phyloP scores from a whole-genome alignment of 1,284 basidiomycete species.

The Fomitiporia mediterranea region DNA sequence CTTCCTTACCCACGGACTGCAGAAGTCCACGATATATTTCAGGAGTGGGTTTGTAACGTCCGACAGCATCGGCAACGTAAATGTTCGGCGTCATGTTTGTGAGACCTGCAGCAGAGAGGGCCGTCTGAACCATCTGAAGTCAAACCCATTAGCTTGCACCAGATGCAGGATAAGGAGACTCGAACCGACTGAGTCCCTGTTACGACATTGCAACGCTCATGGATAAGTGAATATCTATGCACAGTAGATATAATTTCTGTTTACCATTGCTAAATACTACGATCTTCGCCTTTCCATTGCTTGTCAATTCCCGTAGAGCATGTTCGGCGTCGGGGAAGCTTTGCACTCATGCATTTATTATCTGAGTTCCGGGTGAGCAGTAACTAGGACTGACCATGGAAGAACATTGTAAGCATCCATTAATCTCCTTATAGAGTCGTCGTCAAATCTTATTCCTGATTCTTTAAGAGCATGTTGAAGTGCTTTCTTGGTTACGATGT shows the following conservation, averaged over 20 bases:
- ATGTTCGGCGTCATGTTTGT: slow-evolving; percentile 16
- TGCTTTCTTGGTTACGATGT: slow-evolving; percentile 28
- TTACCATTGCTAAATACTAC: slow-evolving; percentile 32
- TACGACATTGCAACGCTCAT: too few species aligned
- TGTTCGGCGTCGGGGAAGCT: slow-evolving; percentile 28
- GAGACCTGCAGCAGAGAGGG: slow-evolving; percentile 23
- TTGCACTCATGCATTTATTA: not conserved
- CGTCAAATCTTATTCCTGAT: slow-evolving; percentile 20
- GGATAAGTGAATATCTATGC: not conserved
- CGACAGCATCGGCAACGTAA: slow-evolving; percentile 25
- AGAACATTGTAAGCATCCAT: slow-evolving; percentile 28
- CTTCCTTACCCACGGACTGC: slow-evolving; percentile 21
- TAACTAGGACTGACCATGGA: slow-evolving; percentile 23
- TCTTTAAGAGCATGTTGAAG: slow-evolving; percentile 30
- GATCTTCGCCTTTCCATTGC: slow-evolving; percentile 20
- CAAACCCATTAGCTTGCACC: not conserved
- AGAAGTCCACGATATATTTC: slow-evolving; percentile 29
- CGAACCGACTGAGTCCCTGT: slow-evolving; percentile 4
- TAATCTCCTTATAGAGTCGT: slow-evolving; percentile 20
- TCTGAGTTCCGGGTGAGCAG: not conserved
- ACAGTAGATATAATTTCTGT: not conserved
- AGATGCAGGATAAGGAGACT: not conserved
- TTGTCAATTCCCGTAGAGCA: slow-evolving; percentile 24
- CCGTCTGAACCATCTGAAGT: slow-evolving; percentile 28
- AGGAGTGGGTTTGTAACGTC: slow-evolving; percentile 29